Base-by-base conservation (phyloP, 306 rosid genomes). In the Prosopis cineraria region DNA sequence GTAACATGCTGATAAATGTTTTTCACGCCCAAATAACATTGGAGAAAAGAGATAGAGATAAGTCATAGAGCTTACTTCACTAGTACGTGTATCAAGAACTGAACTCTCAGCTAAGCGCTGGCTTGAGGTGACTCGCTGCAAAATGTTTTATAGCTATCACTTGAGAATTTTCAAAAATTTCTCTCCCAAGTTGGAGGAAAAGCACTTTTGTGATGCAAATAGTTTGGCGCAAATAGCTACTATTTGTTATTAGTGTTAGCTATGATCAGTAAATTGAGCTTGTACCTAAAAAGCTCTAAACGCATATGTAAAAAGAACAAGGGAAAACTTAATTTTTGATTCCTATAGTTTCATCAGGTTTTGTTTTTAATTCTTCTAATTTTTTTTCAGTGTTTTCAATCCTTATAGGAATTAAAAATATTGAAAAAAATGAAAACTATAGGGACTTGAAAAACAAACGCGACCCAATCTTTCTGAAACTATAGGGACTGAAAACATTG, bases 21-120 rank as follows among this genome's bases (percentile, higher is more conserved):
- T 34, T 12, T 24, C 55, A n/a, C n/a, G n/a, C 40, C 29, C 62
- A 9, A 34, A 53, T 70, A 31, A 30, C 27, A 44, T 70, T 67
- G 43, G 60, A 43, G 66, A 19, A 62, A 66, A 41, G 40, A 88
- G 48, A 34, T 41, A 41, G 58, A 64, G 80, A 77, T 44, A 37
- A 65, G 71, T 78, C 69, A 13, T 58, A 62, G 81, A 33, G 71
- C 96, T 83, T 86, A 95, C 99, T 82, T 90, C 92, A 79, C 77
- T 59, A 24, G 93, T 70, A 86, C 91, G 97, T 75, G 96, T 79
- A 86, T 95, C 97, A 56, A 95, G 91, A 85, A 95, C 96, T 72
- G 98, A 91, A 87, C 99, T 95, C 90, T 93, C 98, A 33, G 91
- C 89, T 84, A 89, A 78, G 72, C 98, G 96, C 84, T 95, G 97